Evolutionary conservation across 1,284 basidiomycete genomes (phyloP), one percentile per base, ranked within the genome.

Genomic region (Cutaneotrichosporon dermatis): DNA sequence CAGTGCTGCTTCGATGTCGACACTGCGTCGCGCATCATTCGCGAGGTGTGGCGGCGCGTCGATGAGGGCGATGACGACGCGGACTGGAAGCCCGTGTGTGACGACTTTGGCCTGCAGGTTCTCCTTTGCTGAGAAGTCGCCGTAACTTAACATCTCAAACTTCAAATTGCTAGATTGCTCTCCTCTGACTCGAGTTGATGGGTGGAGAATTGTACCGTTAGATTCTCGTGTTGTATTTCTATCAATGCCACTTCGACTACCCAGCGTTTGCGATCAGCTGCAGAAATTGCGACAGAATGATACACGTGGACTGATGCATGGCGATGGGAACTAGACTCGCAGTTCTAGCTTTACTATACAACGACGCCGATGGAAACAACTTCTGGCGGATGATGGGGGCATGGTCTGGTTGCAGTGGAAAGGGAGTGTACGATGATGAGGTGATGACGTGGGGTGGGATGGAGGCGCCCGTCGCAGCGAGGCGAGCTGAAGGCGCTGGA

Each of bases 1-100:
- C 77, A 79, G 63, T 79, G 78, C 65, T 81, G 79, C 71, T 82
- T 81, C 70, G 82, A 84, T 66, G 80, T 83, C 60, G 80, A 82
- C 62, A 82, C 82, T n/a, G 77, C 80, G 41, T 76, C 79, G 48
- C 66, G 78, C 59, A 80, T 83, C 63, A 79, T 82, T 44, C 69
- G 74, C 37, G 78, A 82, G 72, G 79, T 80, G 52, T 76, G 80
- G 75, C 61, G 71, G 44, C 59, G 72, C 39, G 61, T 69, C 9
- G 74, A 77, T 51, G 58, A 61, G 7, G 63, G 66, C 35, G 65
- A 70, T 42, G 42, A 52, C 10, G 62, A 71, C 48, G 71, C 69
- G 6, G 69, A 73, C 61, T 77, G 75, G 76, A 75, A 72, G 61
- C 61, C 69, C n/a, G 73, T 75, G 2, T 77, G 76, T 45, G 71